These are phyloP conservation scores for Hyaloscypha hepaticicola DNA, from an alignment of 495 filamentous ascomycete species.

Conservation along the genomic window DNA sequence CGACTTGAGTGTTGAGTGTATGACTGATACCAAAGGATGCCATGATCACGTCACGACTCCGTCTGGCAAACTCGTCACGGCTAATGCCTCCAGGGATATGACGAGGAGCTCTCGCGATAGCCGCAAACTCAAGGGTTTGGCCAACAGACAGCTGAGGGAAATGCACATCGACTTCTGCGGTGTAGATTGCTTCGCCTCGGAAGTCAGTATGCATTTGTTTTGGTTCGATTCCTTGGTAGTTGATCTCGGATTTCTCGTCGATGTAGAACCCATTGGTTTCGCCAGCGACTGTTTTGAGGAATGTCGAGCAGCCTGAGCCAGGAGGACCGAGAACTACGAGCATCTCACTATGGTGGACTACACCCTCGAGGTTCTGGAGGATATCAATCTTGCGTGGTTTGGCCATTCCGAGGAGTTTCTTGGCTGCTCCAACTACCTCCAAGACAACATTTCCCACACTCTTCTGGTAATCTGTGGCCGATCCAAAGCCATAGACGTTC, in stretches of 20 bases:
- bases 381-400: conserved; percentile 66
- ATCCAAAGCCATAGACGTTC: conserved; percentile 73
- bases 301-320: conserved; percentile 70
- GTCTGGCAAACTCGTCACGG: conserved; percentile 57
- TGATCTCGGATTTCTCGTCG: conserved; percentile 63
- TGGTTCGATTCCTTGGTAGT: conserved; percentile 64
- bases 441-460: conserved; percentile 42
- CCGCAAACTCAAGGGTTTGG: conserved; percentile 73
- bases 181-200: conserved; percentile 56
- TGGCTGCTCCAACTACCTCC: conserved; percentile 11
- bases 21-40: conserved; percentile 74
- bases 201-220: conserved; percentile 47
- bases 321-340: conserved; percentile 74
- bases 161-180: conserved; percentile 70
- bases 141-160: conserved; percentile 75
- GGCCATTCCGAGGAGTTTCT: conserved; percentile 14
- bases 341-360: conserved; percentile 75
- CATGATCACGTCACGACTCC: conserved; percentile 74
- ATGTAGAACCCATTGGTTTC: conserved; percentile 71
- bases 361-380: conserved; percentile 67
- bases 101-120: conserved; percentile 61
- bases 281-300: conserved; percentile 75
- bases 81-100: conserved; percentile 57
- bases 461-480: conserved; percentile 77
- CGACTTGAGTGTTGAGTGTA: conserved; percentile 71